Percentiles rank a stretch among this genome's conserved stretches.
Evolutionary conservation across 2,329 filamentous ascomycete genomes (phyloP).

Genomic region (Ilyonectria mors-panacis): DNA sequence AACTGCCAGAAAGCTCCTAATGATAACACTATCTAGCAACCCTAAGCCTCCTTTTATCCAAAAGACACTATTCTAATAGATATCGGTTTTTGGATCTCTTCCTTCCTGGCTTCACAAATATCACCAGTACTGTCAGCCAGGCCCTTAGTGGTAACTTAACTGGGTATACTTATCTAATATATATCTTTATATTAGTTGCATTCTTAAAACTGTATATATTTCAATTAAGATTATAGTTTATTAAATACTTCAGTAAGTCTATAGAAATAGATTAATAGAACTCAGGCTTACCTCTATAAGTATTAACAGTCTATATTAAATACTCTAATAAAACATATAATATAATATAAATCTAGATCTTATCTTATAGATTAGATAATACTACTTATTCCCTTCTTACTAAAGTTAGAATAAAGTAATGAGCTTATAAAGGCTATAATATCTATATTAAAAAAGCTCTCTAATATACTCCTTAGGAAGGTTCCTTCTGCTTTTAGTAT

Average conservation of each 20-base stretch:
- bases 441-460: conserved; percentile 26
- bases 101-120: too few species aligned
- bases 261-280: neutral
- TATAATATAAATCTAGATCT: neutral
- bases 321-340: neutral
- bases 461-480: conserved; percentile 18
- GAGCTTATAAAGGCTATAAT: neutral
- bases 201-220: conserved; percentile 26
- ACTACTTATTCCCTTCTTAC: neutral
- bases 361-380: neutral
- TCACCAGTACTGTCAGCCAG: too few species aligned
- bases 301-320: conserved; percentile 8
- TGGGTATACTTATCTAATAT: too few species aligned
- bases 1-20: too few species aligned
- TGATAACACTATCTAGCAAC: too few species aligned
- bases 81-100: too few species aligned
- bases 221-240: conserved; percentile 21
- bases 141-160: too few species aligned
- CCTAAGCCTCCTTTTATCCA: too few species aligned
- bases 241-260: conserved; percentile 24
- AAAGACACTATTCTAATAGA: too few species aligned
- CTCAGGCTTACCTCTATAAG: conserved; percentile 5
- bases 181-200: conserved; percentile 23
- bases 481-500: conserved; percentile 28
- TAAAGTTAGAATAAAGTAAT: conserved; percentile 3